Conservation (phyloP, 2,329 filamentous ascomycete genomes). For the Ophiocordyceps camponoti-rufipedis region DNA sequence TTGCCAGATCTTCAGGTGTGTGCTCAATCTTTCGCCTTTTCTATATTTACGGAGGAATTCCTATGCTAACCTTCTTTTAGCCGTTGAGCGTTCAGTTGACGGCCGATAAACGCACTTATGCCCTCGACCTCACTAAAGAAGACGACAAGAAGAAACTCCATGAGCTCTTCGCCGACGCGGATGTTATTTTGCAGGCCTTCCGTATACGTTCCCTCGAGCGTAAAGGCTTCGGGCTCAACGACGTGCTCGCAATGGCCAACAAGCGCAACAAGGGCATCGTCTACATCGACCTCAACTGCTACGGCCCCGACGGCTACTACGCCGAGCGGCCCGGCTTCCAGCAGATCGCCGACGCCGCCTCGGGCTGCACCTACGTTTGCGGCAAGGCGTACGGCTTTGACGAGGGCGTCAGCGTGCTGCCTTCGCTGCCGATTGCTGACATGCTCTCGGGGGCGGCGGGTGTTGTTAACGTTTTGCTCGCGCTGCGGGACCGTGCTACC, state of each 20-base stretch:
- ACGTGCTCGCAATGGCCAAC: slow-evolving; percentile 25
- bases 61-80: slow-evolving; percentile 18
- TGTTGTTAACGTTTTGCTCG: slow-evolving; percentile 14
- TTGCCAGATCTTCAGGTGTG: slow-evolving; percentile 25
- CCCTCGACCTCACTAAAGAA: slow-evolving; percentile 25
- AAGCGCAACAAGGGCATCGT: slow-evolving; percentile 39
- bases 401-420: slow-evolving; percentile 9
- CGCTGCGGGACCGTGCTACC: slow-evolving; percentile 12
- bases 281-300: slow-evolving; percentile 49
- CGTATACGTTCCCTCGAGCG: slow-evolving; percentile 22
- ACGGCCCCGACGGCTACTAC: slow-evolving; percentile 38
- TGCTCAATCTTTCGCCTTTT: slow-evolving; percentile 9
- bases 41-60: no score
- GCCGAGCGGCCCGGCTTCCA: slow-evolving; percentile 44
- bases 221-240: slow-evolving; percentile 21
- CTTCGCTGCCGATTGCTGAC: slow-evolving; percentile 10
- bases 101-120: slow-evolving; percentile 9
- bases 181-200: slow-evolving; percentile 10
- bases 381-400: slow-evolving; percentile 9
- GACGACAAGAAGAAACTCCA: slow-evolving; percentile 19
- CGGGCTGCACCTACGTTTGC: slow-evolving; percentile 15
- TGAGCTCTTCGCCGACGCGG: slow-evolving; percentile 25
- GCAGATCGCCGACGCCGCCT: slow-evolving; percentile 38
- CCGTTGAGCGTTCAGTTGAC: slow-evolving; percentile 21
- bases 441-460: slow-evolving; percentile 16